phyloP scores from a whole-genome alignment of 2,329 filamentous ascomycete genomes.

The Fusarium decemcellulare region DNA sequence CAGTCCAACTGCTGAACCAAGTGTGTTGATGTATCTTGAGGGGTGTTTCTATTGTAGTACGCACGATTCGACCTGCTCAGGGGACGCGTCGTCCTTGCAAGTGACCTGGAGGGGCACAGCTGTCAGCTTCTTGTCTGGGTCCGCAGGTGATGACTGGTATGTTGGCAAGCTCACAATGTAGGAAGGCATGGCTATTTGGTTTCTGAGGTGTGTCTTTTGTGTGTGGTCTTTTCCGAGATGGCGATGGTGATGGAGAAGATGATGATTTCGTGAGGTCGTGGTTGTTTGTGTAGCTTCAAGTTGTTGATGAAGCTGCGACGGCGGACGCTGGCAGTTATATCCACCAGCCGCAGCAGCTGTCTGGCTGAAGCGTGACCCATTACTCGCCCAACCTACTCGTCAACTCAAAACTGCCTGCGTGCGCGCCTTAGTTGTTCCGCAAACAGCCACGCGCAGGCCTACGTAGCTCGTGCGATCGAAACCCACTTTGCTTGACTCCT shows the following conservation, averaged over 20 bases:
- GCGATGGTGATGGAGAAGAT: constrained; percentile 20
- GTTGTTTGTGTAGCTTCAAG: constrained; percentile 32
- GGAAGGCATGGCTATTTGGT: constrained; percentile 63
- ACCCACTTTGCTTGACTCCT: constrained; percentile 23
- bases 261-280: constrained; percentile 19
- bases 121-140: constrained; percentile 29
- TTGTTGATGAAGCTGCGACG: constrained; percentile 19
- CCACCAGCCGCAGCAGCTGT: constrained; percentile 18
- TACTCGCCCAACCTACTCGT: background rate
- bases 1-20: background rate
- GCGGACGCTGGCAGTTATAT: constrained; percentile 45
- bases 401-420: constrained; percentile 19
- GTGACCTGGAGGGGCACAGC: constrained; percentile 73
- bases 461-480: constrained; percentile 33
- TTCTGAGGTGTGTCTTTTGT: constrained; percentile 15
- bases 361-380: constrained; percentile 44
- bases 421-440: constrained; percentile 4
- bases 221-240: constrained; percentile 9
- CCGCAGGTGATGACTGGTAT: background rate
- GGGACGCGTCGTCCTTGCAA: constrained; percentile 78
- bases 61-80: constrained; percentile 78
- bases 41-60: constrained; percentile 41
- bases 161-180: constrained; percentile 65
- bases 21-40: background rate
- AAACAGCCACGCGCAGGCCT: constrained; percentile 13